These are phyloP conservation scores for Colletotrichum coccodes DNA, from an alignment of 2,329 filamentous ascomycete species.

Conservation along the genomic window DNA sequence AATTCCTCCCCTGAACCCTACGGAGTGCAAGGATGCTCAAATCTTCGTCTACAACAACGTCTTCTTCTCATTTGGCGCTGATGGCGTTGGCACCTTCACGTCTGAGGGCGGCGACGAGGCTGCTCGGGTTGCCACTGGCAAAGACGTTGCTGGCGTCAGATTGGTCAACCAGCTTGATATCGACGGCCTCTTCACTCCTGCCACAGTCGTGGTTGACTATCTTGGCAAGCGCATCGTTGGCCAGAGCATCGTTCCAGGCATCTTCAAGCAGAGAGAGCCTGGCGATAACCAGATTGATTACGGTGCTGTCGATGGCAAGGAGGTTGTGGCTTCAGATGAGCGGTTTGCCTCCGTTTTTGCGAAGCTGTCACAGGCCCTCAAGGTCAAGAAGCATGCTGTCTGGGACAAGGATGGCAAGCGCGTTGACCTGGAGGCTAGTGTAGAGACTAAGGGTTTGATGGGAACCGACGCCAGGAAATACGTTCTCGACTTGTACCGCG, in stretches of 20 bases:
- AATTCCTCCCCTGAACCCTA: constrained; percentile 93
- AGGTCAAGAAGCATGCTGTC: constrained; percentile 93
- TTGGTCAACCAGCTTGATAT: constrained; percentile 98
- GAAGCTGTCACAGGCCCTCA: constrained; percentile 89
- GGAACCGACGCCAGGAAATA: constrained; percentile 98
- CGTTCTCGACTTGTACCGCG: constrained; percentile 94
- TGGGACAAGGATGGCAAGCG: constrained; percentile 97
- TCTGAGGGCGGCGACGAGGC: constrained; percentile 97
- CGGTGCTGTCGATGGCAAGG: constrained; percentile 96
- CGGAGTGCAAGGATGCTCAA: constrained; percentile 90
- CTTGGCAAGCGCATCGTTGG: constrained; percentile 96
- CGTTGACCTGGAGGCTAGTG: constrained; percentile 92
- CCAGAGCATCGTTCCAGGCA: constrained; percentile 97
- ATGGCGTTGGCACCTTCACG: constrained; percentile 96
- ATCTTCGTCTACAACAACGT: constrained; percentile 99
- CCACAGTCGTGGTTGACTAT: constrained; percentile 96
- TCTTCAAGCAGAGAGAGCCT: constrained; percentile 98
- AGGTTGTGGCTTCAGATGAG: constrained; percentile 90
- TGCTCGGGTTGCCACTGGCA: constrained; percentile 93
- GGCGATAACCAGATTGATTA: constrained; percentile 99
- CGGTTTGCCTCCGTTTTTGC: constrained; percentile 86
- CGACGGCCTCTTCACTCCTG: constrained; percentile 91
- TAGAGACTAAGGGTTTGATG: constrained; percentile 97
- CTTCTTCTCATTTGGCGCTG: constrained; percentile 98
- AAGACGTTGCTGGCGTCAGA: constrained; percentile 94